phyloP scores from a whole-genome alignment of 2,329 filamentous ascomycete genomes.

The Exophiala lecanii-corni region DNA sequence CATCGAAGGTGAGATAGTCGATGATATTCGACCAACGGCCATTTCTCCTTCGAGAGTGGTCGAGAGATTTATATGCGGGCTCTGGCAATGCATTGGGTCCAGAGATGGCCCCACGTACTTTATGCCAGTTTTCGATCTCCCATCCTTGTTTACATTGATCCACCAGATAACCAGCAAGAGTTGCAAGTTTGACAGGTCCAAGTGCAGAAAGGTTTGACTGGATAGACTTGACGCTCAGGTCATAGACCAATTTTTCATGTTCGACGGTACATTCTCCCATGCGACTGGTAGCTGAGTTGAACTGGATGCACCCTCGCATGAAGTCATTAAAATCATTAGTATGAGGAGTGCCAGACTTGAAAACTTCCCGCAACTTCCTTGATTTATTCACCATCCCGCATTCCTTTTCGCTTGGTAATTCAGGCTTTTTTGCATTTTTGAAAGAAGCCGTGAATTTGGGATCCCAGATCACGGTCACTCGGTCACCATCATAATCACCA shows the following conservation, averaged over 20 bases:
- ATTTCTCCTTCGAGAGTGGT: constrained; percentile 25
- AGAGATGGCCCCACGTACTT: constrained; percentile 2
- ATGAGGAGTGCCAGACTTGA: constrained; percentile 2
- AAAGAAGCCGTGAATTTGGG: constrained; percentile 48
- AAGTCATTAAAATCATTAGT: constrained; percentile 33
- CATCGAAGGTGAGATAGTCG: constrained; percentile 41
- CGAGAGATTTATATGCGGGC: not conserved
- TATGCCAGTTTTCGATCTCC: constrained; percentile 38
- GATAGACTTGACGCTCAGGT: constrained; percentile 28
- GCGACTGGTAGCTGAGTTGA: constrained; percentile 43
- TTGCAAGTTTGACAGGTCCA: constrained; percentile 36
- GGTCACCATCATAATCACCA: constrained; percentile 63
- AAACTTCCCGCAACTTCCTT: constrained; percentile 11
- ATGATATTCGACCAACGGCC: constrained; percentile 34
- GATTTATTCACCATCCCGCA: constrained; percentile 48
- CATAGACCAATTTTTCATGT: constrained; percentile 49
- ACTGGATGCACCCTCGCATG: constrained; percentile 43
- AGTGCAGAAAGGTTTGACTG: constrained; percentile 39
- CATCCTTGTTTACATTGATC: constrained; percentile 44
- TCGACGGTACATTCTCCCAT: constrained; percentile 51
- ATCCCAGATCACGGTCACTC: constrained; percentile 59
- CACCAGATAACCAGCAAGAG: constrained; percentile 43
- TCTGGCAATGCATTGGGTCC: not conserved
- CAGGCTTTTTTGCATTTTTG: constrained; percentile 44
- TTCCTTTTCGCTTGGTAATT: constrained; percentile 33